A percentile compares a stretch with the other conserved stretches of the same genome.
phyloP scores from a whole-genome alignment of 345 rosid species.

The Citrus inodora region DNA sequence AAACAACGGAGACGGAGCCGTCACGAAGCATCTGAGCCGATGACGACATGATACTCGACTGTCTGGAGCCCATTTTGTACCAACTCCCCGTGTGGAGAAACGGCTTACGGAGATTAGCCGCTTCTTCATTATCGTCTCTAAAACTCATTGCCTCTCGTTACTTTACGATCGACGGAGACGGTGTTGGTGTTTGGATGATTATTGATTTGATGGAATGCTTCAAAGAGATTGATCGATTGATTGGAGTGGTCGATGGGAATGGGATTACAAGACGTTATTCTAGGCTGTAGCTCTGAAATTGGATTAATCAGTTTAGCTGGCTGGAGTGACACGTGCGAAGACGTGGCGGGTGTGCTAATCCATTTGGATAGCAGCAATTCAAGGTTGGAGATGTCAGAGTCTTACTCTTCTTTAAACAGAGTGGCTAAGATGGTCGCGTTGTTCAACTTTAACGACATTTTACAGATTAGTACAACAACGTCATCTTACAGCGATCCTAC shows the following conservation, averaged over 20 bases:
- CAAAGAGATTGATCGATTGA: neutral
- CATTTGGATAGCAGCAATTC: too few relatives aligned
- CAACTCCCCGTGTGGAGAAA: constrained; percentile 74
- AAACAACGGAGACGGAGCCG: constrained; percentile 59
- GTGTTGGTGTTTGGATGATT: neutral
- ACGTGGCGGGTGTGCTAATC: too few relatives aligned
- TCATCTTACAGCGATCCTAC: too few relatives aligned
- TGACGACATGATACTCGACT: constrained; percentile 54
- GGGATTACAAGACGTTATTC: neutral
- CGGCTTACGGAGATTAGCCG: constrained; percentile 52
- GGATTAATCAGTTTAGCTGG: neutral
- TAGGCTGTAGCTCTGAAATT: neutral
- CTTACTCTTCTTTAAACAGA: neutral
- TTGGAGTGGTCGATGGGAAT: neutral
- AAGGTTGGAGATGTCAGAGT: too few relatives aligned
- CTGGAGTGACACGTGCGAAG: neutral
- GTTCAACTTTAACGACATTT: too few relatives aligned
- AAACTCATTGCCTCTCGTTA: constrained; percentile 35
- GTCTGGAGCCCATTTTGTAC: constrained; percentile 69
- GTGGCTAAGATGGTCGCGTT: too few relatives aligned
- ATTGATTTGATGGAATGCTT: neutral
- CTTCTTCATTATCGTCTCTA: constrained; percentile 55
- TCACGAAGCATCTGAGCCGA: constrained; percentile 60
- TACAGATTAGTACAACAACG: too few relatives aligned
- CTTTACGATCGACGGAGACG: neutral